These are phyloP conservation scores for Fusarium dimerum DNA, from an alignment of 2,329 filamentous ascomycete species.

Conservation along the genomic window DNA sequence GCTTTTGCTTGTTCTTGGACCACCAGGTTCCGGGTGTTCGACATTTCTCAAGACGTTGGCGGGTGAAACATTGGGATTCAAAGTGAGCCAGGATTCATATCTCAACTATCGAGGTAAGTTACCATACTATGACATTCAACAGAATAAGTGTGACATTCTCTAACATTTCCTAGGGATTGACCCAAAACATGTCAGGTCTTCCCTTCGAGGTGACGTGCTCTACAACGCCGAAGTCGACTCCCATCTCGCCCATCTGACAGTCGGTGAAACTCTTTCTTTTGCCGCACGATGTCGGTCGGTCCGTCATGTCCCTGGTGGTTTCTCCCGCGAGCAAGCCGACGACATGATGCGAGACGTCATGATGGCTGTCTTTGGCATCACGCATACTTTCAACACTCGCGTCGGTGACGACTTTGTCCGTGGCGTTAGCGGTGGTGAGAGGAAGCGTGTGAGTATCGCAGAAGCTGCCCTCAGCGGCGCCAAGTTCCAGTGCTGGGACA, in stretches of 20 bases:
- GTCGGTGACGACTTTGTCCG: conserved; percentile 70
- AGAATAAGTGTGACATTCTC: no score
- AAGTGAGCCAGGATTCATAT: background rate
- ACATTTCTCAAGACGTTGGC: background rate
- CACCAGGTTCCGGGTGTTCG: background rate
- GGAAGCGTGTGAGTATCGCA: conserved; percentile 76
- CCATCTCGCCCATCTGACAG: no score
- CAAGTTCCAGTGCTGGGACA: conserved; percentile 39
- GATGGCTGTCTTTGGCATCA: conserved; percentile 66
- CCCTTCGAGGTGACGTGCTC: no score
- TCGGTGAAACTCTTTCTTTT: no score
- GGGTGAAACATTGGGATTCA: background rate
- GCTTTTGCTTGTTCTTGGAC: background rate
- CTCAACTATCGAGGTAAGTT: background rate
- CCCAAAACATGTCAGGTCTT: no score
- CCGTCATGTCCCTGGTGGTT: no score
- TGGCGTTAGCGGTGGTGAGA: conserved; percentile 75
- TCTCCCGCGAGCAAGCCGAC: no score
- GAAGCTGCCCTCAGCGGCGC: conserved; percentile 61
- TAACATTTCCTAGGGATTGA: no score
- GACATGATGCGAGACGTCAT: conserved; percentile 57
- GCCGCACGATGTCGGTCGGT: no score
- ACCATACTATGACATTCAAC: no score
- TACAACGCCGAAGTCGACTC: no score
- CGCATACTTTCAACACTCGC: conserved; percentile 70